These are phyloP conservation scores for Pythium coloratum DNA, from an alignment of 352 stramenopile genomes.

Conservation along the genomic window DNA sequence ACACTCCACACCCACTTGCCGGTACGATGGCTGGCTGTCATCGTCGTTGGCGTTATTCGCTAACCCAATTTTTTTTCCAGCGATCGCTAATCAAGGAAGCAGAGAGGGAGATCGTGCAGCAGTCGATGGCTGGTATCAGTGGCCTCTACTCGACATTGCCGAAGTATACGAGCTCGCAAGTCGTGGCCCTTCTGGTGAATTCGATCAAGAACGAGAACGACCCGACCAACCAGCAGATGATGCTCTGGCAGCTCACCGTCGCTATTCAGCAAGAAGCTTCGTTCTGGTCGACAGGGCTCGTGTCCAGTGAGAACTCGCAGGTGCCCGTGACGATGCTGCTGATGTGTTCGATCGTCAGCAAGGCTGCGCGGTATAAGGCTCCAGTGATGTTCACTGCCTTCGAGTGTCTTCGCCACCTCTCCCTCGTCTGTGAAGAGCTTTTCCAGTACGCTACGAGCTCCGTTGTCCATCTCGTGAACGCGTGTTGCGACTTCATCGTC, in stretches of 20 bases:
- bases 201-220: constrained; percentile 81
- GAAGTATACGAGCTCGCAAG: constrained; percentile 85
- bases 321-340: constrained; percentile 83
- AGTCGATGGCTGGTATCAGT: constrained; percentile 62
- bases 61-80: constrained; percentile 21
- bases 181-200: constrained; percentile 81
- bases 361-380: constrained; percentile 79
- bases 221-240: constrained; percentile 89
- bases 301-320: constrained; percentile 83
- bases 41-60: background rate
- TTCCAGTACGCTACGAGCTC: constrained; percentile 77
- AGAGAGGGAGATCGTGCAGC: constrained; percentile 63
- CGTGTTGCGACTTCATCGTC: constrained; percentile 86
- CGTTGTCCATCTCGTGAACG: constrained; percentile 80
- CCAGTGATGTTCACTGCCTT: constrained; percentile 86
- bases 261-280: constrained; percentile 86
- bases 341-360: constrained; percentile 84
- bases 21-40: constrained; percentile 24
- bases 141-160: constrained; percentile 79
- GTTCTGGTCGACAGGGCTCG: constrained; percentile 77
- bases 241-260: constrained; percentile 85
- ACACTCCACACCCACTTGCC: constrained; percentile 81
- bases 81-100: constrained; percentile 79
- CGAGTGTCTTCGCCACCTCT: constrained; percentile 82
- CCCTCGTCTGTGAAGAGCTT: constrained; percentile 73